Percentiles rank a stretch among this genome's conserved stretches.
Evolutionary conservation across 1,284 basidiomycete genomes (phyloP).

Genomic region (Tetrapyrgos nigripes): DNA sequence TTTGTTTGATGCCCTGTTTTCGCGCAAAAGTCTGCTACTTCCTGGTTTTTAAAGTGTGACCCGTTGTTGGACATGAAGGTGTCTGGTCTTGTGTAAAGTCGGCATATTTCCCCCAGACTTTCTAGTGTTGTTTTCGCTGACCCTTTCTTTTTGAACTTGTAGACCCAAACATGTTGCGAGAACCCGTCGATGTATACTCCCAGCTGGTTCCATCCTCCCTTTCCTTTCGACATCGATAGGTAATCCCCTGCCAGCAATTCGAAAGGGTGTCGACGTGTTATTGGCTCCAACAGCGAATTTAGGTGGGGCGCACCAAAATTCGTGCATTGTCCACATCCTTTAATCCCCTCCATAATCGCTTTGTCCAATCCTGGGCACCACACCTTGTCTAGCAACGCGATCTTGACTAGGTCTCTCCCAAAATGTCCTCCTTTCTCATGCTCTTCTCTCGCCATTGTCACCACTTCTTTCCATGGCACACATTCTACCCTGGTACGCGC

Average conservation of each 20-base stretch:
- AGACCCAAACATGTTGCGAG: conserved; percentile 35
- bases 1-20: too few species aligned
- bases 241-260: conserved; percentile 42
- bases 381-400: conserved; percentile 33
- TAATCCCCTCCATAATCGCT: conserved; percentile 33
- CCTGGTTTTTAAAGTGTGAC: conserved; percentile 41
- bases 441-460: conserved; percentile 7
- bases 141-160: too few species aligned
- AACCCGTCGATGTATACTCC: conserved; percentile 34
- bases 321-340: conserved; percentile 34
- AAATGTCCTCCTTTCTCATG: conserved; percentile 37
- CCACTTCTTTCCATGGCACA: conserved; percentile 21
- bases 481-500: conserved; percentile 25
- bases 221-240: conserved; percentile 38
- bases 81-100: conserved; percentile 30
- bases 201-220: conserved; percentile 35
- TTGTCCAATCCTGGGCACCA: conserved; percentile 35
- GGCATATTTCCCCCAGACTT: conserved; percentile 28
- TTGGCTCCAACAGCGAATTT: conserved; percentile 42
- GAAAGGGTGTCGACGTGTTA: conserved; percentile 41
- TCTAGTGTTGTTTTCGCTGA: too few species aligned
- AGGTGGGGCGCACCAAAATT: too few species aligned
- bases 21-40: conserved; percentile 37
- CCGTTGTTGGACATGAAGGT: conserved; percentile 46
- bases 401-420: conserved; percentile 32